phyloP scores from a whole-genome alignment of 1,284 basidiomycete genomes.

The Apiotrichum gamsii region DNA sequence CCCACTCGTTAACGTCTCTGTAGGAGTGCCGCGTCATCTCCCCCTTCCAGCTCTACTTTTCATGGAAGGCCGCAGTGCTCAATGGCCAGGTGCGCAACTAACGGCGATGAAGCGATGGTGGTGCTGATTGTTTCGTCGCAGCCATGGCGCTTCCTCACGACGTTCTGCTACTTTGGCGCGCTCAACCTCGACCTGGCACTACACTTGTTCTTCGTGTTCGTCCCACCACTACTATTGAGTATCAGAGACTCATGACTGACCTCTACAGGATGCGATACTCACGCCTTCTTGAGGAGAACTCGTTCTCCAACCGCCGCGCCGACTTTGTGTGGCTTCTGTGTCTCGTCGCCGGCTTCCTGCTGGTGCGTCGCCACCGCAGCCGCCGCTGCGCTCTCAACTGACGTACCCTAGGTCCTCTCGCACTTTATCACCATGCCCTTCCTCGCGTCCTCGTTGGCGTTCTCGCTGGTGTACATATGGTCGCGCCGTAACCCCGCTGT shows the following conservation, averaged over 20 bases:
- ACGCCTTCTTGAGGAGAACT: slow-evolving; percentile 90
- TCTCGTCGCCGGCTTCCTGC: slow-evolving; percentile 70
- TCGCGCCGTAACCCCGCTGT: slow-evolving; percentile 86
- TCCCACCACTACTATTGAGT: slow-evolving; percentile 10
- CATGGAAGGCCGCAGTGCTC: slow-evolving; percentile 70
- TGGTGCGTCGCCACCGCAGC: slow-evolving; percentile 55
- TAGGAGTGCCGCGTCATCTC: slow-evolving; percentile 89
- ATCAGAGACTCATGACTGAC: not conserved
- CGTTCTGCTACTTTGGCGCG: slow-evolving; percentile 92
- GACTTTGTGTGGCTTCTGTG: slow-evolving; percentile 92
- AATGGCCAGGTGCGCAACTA: slow-evolving; percentile 64
- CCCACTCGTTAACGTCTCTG: no score
- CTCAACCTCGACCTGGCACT: slow-evolving; percentile 92
- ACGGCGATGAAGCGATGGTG: not conserved
- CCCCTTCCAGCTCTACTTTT: slow-evolving; percentile 86
- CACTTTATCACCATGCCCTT: slow-evolving; percentile 85
- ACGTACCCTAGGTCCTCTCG: slow-evolving; percentile 59
- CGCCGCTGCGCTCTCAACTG: no score
- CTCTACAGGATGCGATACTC: slow-evolving; percentile 81
- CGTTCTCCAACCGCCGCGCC: slow-evolving; percentile 80
- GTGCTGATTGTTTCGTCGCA: slow-evolving; percentile 45
- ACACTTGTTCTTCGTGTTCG: slow-evolving; percentile 96
- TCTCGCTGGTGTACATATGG: slow-evolving; percentile 96
- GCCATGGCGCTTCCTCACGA: slow-evolving; percentile 83
- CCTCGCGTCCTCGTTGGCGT: slow-evolving; percentile 58